Conservation (phyloP, 1,284 basidiomycete species). For the Cutaneotrichosporon mucoides region DNA sequence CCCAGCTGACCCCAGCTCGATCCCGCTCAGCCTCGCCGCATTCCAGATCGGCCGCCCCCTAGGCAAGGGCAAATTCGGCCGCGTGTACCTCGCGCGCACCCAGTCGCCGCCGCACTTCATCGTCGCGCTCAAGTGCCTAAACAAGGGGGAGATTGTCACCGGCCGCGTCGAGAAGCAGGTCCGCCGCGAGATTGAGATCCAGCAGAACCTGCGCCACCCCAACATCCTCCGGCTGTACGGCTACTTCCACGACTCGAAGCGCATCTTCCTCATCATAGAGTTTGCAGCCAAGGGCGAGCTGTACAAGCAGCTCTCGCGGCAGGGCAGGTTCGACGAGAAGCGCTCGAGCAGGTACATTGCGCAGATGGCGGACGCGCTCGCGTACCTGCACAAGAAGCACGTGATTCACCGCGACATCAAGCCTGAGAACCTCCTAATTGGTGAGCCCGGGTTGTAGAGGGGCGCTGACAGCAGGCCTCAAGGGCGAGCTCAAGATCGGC, state of each 20-base stretch:
- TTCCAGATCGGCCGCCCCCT: constrained; percentile 95
- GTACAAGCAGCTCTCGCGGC: constrained; percentile 88
- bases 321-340: constrained; percentile 80
- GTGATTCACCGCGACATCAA: constrained; percentile 99
- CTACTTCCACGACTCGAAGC: constrained; percentile 95
- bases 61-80: constrained; percentile 97
- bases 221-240: constrained; percentile 91
- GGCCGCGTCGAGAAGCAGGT: constrained; percentile 92
- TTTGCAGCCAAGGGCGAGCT: constrained; percentile 94
- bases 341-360: constrained; percentile 81
- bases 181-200: constrained; percentile 96
- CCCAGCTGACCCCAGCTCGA: constrained; percentile 49
- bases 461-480: constrained; percentile 53
- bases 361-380: constrained; percentile 96
- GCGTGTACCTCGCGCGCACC: constrained; percentile 97
- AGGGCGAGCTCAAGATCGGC: constrained; percentile 96
- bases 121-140: constrained; percentile 92
- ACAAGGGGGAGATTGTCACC: constrained; percentile 92
- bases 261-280: constrained; percentile 97
- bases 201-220: constrained; percentile 94
- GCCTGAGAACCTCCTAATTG: constrained; percentile 92
- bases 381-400: constrained; percentile 91
- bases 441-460: constrained; percentile 38
- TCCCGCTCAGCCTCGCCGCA: constrained; percentile 58
- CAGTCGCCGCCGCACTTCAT: constrained; percentile 84